Evolutionary conservation across 2,329 filamentous ascomycete genomes (phyloP), one percentile per base, ranked within the genome.

Genomic region (Blastomyces parvus): DNA sequence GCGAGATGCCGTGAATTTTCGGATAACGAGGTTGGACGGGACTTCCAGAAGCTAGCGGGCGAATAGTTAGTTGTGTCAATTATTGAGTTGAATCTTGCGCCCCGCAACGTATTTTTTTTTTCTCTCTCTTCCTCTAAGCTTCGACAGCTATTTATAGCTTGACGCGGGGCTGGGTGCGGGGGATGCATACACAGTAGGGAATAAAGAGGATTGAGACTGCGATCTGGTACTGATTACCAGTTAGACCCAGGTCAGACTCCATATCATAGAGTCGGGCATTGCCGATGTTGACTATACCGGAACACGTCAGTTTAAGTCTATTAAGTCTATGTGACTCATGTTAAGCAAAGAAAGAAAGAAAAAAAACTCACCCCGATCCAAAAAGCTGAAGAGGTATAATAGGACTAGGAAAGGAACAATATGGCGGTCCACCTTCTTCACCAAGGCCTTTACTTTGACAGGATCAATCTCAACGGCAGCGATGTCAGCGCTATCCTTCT

Each of bases 351-450:
- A 44, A 17, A 19, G n/a, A 44, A 44, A 44, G 40, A 4, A 46
- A 4, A 13, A 48, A 61, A 50, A 65, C 67, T 33, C 59, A 67
- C 76, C 80, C 73, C 88, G 80, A 71, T 91, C 89, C 9, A 92
- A 76, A 71, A 91, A 92, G 67, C 86, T 88, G 67, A 91, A 85
- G 17, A 91, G 80, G 71, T 93, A 93, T 19, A 78, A 64, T 27
- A 76, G 65, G 52, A 79, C 73, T 13, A 78, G 70, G 33, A 77
- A 73, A 0, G 77, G 77, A 52, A 78, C 68, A 63, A 79, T 74
- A 63, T 77, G 72, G 27, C 72, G 30, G 62, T 79, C 77, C 56
- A 79, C 74, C 62, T 78, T 79, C 38, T 74, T 65, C 13, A 78
- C 69, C 30, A 78, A 62, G 8, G 64, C 66, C 30, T 67, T 69